phyloP scores from a whole-genome alignment of 331 rosid genomes.

The Erythrophleum ivorense region DNA sequence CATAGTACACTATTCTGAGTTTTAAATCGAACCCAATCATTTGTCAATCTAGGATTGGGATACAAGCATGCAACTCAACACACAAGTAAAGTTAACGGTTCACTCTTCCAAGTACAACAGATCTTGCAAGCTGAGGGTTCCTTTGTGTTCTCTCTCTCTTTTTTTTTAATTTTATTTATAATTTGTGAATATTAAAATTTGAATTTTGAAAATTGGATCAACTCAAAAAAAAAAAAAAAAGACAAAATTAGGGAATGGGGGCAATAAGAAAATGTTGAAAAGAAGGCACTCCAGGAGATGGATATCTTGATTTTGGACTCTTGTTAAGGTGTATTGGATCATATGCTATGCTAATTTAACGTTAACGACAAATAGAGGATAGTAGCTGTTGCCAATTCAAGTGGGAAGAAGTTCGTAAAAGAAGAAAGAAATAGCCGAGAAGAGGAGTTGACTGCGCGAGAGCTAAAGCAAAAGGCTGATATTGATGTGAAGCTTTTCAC shows the following conservation, averaged over 20 bases:
- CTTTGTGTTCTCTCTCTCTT: not conserved
- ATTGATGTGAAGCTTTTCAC: slow-evolving; percentile 74
- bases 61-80: slow-evolving; percentile 14
- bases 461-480: slow-evolving; percentile 37
- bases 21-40: slow-evolving; percentile 16
- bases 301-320: slow-evolving; percentile 7
- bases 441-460: slow-evolving; percentile 34
- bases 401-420: slow-evolving; percentile 18
- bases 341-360: slow-evolving; percentile 30
- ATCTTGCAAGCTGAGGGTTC: not conserved
- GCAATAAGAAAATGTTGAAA: not conserved
- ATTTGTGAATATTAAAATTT: not conserved
- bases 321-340: slow-evolving; percentile 23
- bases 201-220: not conserved
- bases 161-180: not conserved
- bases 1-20: not conserved
- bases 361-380: slow-evolving; percentile 26
- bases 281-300: not conserved
- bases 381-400: slow-evolving; percentile 32
- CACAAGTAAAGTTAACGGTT: not conserved
- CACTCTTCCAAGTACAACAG: not conserved
- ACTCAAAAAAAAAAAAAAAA: too few species aligned
- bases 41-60: slow-evolving; percentile 4
- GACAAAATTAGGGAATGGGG: not conserved
- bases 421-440: not conserved